These are phyloP conservation scores for Spathaspora boniae DNA, from an alignment of 805 yeast species.

Conservation along the genomic window DNA sequence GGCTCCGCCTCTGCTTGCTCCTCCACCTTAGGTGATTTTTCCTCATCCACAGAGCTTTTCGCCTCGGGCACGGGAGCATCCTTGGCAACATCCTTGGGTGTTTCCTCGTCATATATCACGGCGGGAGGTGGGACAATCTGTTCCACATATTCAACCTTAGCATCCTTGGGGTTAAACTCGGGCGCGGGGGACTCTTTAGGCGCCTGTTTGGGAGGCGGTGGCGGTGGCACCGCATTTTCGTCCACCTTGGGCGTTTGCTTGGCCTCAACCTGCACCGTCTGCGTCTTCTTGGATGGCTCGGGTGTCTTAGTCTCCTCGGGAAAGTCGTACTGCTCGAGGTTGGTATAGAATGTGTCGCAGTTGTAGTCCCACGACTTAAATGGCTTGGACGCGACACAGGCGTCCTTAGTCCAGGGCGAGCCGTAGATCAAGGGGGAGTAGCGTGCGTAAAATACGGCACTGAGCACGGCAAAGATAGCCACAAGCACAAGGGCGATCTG, in stretches of 20 bases:
- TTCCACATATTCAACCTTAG: too few species aligned
- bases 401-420: constrained; percentile 66
- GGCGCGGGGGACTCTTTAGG: too few species aligned
- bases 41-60: constrained; percentile 4
- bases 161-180: too few species aligned
- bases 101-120: too few species aligned
- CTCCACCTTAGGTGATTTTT: not conserved
- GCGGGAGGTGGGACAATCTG: too few species aligned
- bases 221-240: too few species aligned
- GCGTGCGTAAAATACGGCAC: constrained; percentile 52
- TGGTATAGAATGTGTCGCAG: constrained; percentile 55
- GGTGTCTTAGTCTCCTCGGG: constrained; percentile 18
- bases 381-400: constrained; percentile 61
- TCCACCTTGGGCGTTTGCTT: constrained; percentile 9
- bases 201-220: too few species aligned
- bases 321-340: constrained; percentile 21
- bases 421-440: constrained; percentile 80
- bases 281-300: constrained; percentile 11
- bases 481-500: constrained; percentile 44
- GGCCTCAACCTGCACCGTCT: constrained; percentile 8
- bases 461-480: constrained; percentile 44
- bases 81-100: constrained; percentile 1
- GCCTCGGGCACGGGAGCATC: constrained; percentile 1
- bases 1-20: not conserved
- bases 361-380: constrained; percentile 82